phyloP scores from a whole-genome alignment of 1,284 basidiomycete genomes.

The Uromyces viciae-fabae region DNA sequence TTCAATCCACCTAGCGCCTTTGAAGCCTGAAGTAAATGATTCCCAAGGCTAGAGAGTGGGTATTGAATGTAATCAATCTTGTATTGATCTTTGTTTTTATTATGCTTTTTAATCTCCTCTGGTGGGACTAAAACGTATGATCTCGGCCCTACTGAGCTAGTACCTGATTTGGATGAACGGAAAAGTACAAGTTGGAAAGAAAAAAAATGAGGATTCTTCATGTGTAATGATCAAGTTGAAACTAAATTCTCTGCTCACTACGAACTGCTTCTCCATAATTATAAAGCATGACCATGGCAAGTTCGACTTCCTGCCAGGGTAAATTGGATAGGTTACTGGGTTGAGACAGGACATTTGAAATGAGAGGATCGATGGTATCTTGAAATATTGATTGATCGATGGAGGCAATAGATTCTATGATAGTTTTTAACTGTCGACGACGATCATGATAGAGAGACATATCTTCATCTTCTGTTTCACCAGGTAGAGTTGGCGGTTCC shows the following conservation, averaged over 20 bases:
- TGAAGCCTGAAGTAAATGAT: conserved; percentile 79
- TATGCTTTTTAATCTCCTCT: conserved; percentile 42
- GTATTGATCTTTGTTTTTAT: conserved; percentile 44
- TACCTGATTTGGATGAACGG: conserved; percentile 1
- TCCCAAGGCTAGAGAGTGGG: conserved; percentile 83
- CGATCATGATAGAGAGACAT: conserved; percentile 76
- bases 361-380: conserved; percentile 66
- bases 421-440: conserved; percentile 78
- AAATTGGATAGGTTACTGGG: conserved; percentile 59
- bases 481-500: conserved; percentile 75
- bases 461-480: conserved; percentile 85
- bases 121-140: conserved; percentile 37
- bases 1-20: conserved; percentile 79
- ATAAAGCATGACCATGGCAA: conserved; percentile 84
- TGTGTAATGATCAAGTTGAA: background rate
- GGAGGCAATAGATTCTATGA: conserved; percentile 74
- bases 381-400: conserved; percentile 79
- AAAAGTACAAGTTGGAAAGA: background rate
- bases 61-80: conserved; percentile 51
- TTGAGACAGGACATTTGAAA: conserved; percentile 67
- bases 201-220: background rate
- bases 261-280: conserved; percentile 73
- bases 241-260: conserved; percentile 43
- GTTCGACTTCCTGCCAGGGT: conserved; percentile 89
- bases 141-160: conserved; percentile 15